Base-by-base conservation (phyloP, 208 protist species). In the Crithidia acanthocephali region DNA sequence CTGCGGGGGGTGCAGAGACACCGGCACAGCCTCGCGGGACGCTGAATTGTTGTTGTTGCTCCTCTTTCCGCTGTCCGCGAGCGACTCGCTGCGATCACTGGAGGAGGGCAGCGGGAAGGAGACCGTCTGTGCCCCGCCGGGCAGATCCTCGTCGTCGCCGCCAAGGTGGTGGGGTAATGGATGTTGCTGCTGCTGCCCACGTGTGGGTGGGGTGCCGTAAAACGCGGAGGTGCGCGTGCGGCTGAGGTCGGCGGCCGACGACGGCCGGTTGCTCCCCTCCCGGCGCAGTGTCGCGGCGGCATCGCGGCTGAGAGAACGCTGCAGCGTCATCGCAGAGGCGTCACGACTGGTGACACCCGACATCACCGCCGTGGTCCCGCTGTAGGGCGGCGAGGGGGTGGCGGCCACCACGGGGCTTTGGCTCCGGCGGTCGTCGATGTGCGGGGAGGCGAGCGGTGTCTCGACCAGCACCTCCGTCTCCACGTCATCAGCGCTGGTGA, bases 391-490 rank as follows among this genome's bases (percentile, higher is more conserved):
- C 10, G 70, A 65, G 28, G 44, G 45, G 40, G 61, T 30, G n/a
- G 28, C 22, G 20, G n/a, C n/a, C n/a, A 30, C n/a, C 20, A 56
- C 5, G 44, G 25, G 47, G 18, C n/a, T 28, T 0, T 6, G 15
- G 32, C 27, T 35, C 33, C 11, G 4, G 35, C n/a, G 23, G 18
- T n/a, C 44, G 9, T 13, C 18, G 44, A 15, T 28, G 55, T n/a
- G 18, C 16, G 35, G 47, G 33, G 23, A 10, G 16, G 25, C 52
- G 13, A 44, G 65, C 20, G 72, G 64, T 15, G 72, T 78, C 33
- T 44, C 63, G 8, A 61, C 42, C 10, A 78, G 52, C 64, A 72
- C n/a, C 42, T 67, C 65, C 18, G 65, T 72, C 33, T 78, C 72
- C 18, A 78, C 23, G 11, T 78, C 65, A 23, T 56, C 65, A 20